Conservation (phyloP, 371 early-diverging fungal species). For the Mortierella sp. region DNA sequence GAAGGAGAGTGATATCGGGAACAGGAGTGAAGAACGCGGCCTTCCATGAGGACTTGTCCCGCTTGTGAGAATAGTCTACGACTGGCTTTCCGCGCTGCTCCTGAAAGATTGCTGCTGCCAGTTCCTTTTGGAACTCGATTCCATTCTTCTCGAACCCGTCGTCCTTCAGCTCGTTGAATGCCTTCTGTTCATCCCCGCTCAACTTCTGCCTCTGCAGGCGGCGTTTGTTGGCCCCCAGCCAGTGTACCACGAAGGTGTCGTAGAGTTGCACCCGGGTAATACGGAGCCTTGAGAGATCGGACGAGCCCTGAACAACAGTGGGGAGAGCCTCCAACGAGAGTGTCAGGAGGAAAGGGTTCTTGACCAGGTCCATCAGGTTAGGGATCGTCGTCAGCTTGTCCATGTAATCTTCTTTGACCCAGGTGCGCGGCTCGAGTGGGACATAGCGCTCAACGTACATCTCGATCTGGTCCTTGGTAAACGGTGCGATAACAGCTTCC, state of each 20-base stretch:
- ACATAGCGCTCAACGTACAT: not conserved
- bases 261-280: not conserved
- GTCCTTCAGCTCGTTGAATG: not conserved
- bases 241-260: not conserved
- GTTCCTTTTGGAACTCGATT: not conserved
- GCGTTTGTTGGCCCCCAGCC: constrained; percentile 9
- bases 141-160: constrained; percentile 6
- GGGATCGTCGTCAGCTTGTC: constrained; percentile 1
- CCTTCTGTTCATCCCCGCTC: not conserved
- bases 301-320: not conserved
- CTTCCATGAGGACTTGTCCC: constrained; percentile 11
- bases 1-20: not conserved
- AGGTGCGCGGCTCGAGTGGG: not conserved
- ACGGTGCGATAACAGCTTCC: not conserved
- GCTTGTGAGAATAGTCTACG: not conserved
- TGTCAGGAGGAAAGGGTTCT: constrained; percentile 11
- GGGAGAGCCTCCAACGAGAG: constrained; percentile 9
- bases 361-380: constrained; percentile 16
- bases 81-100: constrained; percentile 11
- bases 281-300: not conserved
- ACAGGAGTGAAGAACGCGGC: not conserved
- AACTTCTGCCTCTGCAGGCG: not conserved
- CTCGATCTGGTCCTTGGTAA: constrained; percentile 7
- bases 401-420: not conserved
- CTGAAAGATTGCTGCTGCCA: constrained; percentile 15